A percentile compares a stretch with the other conserved stretches of the same genome.
Conservation (phyloP, 805 yeast genomes). For the Scheffersomyces lignosus region DNA sequence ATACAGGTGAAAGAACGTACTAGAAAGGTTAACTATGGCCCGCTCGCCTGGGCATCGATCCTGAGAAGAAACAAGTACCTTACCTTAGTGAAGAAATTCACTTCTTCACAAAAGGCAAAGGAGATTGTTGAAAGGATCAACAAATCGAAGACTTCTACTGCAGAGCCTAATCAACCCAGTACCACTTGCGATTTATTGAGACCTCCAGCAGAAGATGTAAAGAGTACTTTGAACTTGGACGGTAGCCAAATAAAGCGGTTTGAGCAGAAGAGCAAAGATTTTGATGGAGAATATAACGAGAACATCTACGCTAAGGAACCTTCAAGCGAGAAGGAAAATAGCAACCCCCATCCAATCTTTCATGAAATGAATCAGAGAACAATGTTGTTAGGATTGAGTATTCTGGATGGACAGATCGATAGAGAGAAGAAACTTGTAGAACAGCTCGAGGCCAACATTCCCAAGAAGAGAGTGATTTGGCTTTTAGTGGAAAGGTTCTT, state of each 20-base stretch:
- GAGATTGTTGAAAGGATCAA: neutral
- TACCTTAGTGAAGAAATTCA: neutral
- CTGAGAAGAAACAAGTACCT: neutral
- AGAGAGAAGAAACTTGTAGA: neutral
- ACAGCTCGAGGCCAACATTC: constrained; percentile 6
- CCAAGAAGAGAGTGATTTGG: constrained; percentile 9
- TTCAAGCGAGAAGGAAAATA: neutral
- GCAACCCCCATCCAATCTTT: neutral
- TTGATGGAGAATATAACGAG: neutral
- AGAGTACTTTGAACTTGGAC: neutral
- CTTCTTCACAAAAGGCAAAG: neutral
- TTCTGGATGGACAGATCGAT: neutral
- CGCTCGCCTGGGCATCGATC: neutral
- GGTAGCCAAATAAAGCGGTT: neutral
- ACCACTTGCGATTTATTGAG: neutral
- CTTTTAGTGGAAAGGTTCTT: constrained; percentile 14
- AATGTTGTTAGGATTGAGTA: neutral
- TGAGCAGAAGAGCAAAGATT: neutral
- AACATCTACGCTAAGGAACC: neutral
- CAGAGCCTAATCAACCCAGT: neutral
- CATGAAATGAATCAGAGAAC: neutral
- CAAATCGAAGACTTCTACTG: neutral
- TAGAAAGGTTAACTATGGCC: neutral
- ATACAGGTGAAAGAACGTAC: neutral
- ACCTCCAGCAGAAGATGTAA: neutral